These are phyloP conservation scores for Fragilaria crotonensis DNA, from an alignment of 108 stramenopile genomes.

Conservation along the genomic window DNA sequence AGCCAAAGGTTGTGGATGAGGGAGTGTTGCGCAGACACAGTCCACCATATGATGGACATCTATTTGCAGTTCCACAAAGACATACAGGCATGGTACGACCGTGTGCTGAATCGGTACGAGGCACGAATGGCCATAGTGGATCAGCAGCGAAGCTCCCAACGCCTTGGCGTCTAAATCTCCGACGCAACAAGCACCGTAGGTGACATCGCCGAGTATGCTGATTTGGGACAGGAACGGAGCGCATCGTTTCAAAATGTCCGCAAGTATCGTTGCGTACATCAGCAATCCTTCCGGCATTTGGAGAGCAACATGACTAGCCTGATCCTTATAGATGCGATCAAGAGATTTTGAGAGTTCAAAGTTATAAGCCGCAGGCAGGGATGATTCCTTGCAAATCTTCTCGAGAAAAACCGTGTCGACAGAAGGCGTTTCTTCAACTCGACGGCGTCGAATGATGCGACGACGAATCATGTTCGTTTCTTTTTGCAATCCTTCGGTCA, in stretches of 20 bases:
- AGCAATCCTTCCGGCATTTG: constrained; percentile 98
- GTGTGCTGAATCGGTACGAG: constrained; percentile 91
- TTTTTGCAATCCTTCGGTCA: too few species aligned
- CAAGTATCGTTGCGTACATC: constrained; percentile 90
- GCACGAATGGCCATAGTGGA: constrained; percentile 98
- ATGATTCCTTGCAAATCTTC: constrained; percentile 37
- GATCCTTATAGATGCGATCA: constrained; percentile 51
- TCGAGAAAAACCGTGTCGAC: constrained; percentile 40
- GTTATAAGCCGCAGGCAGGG: constrained; percentile 66
- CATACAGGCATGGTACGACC: constrained; percentile 85
- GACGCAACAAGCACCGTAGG: constrained; percentile 99
- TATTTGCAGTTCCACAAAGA: constrained; percentile 96
- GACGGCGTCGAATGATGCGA: constrained; percentile 21
- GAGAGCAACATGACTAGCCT: constrained; percentile 73
- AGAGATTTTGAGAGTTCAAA: constrained; percentile 91
- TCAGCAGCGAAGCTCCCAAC: constrained; percentile 82
- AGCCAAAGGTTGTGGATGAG: constrained; percentile 15
- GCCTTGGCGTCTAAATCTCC: constrained; percentile 92
- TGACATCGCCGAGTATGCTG: constrained; percentile 93
- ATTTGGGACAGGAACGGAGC: constrained; percentile 29
- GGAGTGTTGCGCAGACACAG: constrained; percentile 53
- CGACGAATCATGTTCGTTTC: too few species aligned
- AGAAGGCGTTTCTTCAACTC: constrained; percentile 10
- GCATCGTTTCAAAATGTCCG: constrained; percentile 88
- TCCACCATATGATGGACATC: constrained; percentile 88